These are phyloP conservation scores for Centrapalus pauciflorus DNA, from an alignment of 129 eudicot species.

Conservation along the genomic window DNA sequence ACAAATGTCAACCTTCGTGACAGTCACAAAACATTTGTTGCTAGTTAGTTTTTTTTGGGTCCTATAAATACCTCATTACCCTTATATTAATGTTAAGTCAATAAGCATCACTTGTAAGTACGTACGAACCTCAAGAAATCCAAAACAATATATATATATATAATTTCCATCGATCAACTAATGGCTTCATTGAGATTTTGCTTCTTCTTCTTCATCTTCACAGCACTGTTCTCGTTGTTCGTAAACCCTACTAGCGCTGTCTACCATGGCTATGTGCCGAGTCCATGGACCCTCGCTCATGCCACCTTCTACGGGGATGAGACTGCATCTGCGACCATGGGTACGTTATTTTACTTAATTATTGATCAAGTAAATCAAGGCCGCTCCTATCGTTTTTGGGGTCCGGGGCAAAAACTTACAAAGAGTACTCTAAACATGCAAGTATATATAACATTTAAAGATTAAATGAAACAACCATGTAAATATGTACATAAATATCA, in stretches of 20 bases:
- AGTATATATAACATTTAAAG: too few relatives aligned
- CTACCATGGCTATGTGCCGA: constrained; percentile 34
- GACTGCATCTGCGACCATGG: constrained; percentile 70
- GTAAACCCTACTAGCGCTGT: constrained; percentile 16
- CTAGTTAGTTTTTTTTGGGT: not conserved
- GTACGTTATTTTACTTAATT: too few relatives aligned
- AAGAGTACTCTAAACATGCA: too few relatives aligned
- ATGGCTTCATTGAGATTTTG: constrained; percentile 44
- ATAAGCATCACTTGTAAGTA: not conserved
- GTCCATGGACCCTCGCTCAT: constrained; percentile 52
- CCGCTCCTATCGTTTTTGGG: too few relatives aligned
- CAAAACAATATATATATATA: too few relatives aligned
- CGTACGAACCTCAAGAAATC: not conserved
- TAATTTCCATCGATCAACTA: too few relatives aligned
- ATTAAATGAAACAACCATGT: too few relatives aligned
- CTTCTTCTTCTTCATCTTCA: constrained; percentile 22
- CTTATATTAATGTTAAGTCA: constrained; percentile 15
- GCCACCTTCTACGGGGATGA: constrained; percentile 90
- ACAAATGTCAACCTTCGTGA: constrained; percentile 32
- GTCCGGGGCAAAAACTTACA: too few relatives aligned
- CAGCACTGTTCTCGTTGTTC: constrained; percentile 17
- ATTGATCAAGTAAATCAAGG: too few relatives aligned
- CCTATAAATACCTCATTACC: constrained; percentile 31
- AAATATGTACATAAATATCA: too few relatives aligned
- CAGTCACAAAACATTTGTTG: constrained; percentile 27